phyloP scores from a whole-genome alignment of 306 rosid genomes.

The Cucurbita moschata region DNA sequence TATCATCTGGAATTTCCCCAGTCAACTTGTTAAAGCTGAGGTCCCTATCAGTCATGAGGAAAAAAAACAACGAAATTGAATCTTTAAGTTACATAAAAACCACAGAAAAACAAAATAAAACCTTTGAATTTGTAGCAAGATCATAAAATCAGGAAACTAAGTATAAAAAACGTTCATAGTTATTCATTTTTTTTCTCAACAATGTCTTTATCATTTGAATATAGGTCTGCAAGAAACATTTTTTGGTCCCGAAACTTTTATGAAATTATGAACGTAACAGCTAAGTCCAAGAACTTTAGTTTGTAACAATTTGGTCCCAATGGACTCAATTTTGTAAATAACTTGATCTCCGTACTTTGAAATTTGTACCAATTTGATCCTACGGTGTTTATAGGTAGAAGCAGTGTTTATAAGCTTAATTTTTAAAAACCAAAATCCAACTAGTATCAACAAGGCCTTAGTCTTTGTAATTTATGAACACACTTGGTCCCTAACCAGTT shows the following conservation, averaged over 20 bases:
- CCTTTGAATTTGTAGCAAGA: neutral
- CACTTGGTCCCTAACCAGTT: too few relatives aligned
- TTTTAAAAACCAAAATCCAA: too few relatives aligned
- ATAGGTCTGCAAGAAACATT: neutral
- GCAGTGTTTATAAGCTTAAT: too few relatives aligned
- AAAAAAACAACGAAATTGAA: neutral
- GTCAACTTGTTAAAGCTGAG: constrained; percentile 68
- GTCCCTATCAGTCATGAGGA: constrained; percentile 32
- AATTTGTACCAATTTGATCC: too few relatives aligned
- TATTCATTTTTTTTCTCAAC: neutral
- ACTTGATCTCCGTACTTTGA: too few relatives aligned
- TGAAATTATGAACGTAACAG: neutral
- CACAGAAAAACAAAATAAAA: neutral
- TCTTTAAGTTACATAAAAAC: neutral
- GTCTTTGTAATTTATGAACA: too few relatives aligned
- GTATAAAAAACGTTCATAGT: neutral
- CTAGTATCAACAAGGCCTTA: too few relatives aligned
- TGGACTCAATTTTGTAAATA: too few relatives aligned
- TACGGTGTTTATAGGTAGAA: too few relatives aligned
- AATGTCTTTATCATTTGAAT: neutral
- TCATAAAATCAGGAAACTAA: neutral
- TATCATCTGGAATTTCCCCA: constrained; percentile 49
- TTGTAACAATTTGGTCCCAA: too few relatives aligned
- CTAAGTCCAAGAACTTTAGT: neutral
- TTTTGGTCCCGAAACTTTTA: neutral